Evolutionary conservation across 495 filamentous ascomycete genomes (phyloP), one percentile per base, ranked within the genome.

Genomic region (Neohortaea acidophila): DNA sequence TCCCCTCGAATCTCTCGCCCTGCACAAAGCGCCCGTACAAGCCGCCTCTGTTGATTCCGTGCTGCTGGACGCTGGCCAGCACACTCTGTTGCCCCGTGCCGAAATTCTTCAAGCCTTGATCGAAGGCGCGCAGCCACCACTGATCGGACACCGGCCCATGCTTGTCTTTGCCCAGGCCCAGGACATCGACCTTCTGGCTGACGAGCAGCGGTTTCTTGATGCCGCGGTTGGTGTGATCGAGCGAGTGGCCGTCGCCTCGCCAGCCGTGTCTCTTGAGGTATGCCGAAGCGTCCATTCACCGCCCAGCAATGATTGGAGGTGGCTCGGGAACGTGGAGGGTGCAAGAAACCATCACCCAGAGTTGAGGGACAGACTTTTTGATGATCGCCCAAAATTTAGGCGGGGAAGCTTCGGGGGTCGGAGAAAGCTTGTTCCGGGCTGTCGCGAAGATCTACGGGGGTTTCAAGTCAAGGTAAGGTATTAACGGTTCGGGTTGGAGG

Each of bases 11-110:
- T 25, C 67, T 59, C 39, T 81, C 73, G 13, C 85, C 85, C 40
- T 68, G 67, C 9, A 92, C 81, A 54, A 94, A 94, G 40, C 68
- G 73, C 12, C 76, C 70, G 57, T 94, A 94, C 4, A 94, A 63
- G 20, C 83, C 79, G 22, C 63, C 61, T 21, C 45, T 43, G 38
- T 53, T 51, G 33, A 53, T 30, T 15, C 55, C 57, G 35, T 47
- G 40, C 36, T 52, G 47, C 37, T 53, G 47, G n/a, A 61, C 44
- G 18, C 52, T 38, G 12, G 24, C 38, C 14, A 62, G 48, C 11
- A 48, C 14, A 25, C 49, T 56, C 53, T 55, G 17, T 34, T 55
- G 31, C 0, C 57, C 59, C 7, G 48, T 59, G 5, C 59, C 59
- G 22, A 60, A 41, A n/a, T 51, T 50, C 44, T 55, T 48, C 38